These are phyloP conservation scores for Saccharomycopsis hybrid DNA, from an alignment of 1,139 yeast genomes.

Conservation along the genomic window DNA sequence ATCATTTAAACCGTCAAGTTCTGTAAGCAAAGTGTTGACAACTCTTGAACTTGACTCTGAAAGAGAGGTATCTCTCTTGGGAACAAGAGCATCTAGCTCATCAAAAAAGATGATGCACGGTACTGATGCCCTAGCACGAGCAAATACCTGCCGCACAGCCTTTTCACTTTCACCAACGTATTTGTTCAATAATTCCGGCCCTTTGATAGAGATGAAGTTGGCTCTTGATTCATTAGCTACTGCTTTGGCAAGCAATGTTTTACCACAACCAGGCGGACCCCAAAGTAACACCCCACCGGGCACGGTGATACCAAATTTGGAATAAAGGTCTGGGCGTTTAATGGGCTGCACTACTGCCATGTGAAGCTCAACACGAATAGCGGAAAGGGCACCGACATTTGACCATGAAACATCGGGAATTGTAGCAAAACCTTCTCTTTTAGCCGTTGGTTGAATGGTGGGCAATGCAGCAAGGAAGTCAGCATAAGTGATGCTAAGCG, in stretches of 20 bases:
- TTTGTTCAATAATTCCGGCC: conserved; percentile 89
- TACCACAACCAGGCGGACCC: conserved; percentile 99
- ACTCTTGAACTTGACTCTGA: conserved; percentile 92
- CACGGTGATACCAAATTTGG: conserved; percentile 88
- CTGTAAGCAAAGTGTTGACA: conserved; percentile 89
- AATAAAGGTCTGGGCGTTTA: conserved; percentile 82
- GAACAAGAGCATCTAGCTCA: conserved; percentile 93
- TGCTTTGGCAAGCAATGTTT: conserved; percentile 90
- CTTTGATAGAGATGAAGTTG: conserved; percentile 89
- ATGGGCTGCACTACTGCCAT: conserved; percentile 98
- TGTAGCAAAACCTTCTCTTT: conserved; percentile 97
- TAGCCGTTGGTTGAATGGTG: conserved; percentile 93
- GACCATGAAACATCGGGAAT: conserved; percentile 98
- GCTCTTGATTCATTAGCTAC: conserved; percentile 97
- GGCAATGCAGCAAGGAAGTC: conserved; percentile 87
- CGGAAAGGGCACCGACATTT: conserved; percentile 82
- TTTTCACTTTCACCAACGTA: conserved; percentile 96
- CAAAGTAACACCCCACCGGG: conserved; percentile 96
- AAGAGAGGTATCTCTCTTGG: conserved; percentile 80
- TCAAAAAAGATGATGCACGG: conserved; percentile 96
- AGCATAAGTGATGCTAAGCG: conserved; percentile 64
- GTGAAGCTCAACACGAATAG: conserved; percentile 81
- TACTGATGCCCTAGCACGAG: conserved; percentile 87
- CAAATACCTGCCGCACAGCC: conserved; percentile 91
- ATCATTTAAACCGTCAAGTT: conserved; percentile 89